Base-by-base conservation (phyloP, 371 early-diverging fungal species). In the Dentiscutata heterogama region DNA sequence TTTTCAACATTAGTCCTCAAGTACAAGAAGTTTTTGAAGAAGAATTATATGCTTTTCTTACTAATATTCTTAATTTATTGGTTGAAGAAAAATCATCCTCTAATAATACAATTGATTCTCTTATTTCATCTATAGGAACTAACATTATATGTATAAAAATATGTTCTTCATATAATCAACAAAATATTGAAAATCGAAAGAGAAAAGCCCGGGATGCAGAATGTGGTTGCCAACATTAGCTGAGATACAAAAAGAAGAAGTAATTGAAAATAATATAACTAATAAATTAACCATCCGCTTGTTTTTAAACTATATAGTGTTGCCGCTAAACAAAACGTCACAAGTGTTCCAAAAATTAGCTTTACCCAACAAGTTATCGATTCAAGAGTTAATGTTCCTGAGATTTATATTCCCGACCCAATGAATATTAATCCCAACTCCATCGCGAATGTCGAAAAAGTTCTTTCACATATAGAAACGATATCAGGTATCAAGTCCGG, bases 401-500 rank as follows among this genome's bases (percentile, higher is more conserved):
- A 42, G 35, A 58, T 39, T 31, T 75, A 60, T 60, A 75, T 75
- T 22, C 60, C 76, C 18, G 76, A 75, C 35, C 61, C 76, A 1
- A 16, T 75, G 1, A 60, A 75, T 75, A 39, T 75, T 1, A 75
- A 75, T 35, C 42, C 42, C 29, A 75, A 75, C 58, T 75, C 22
- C 20, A 75, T 60, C 8, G 11, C 35, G 35, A 75, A 75, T 60
- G 60, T 75, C 11, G 76, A 75, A 22, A 75, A 75, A 42, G 42
- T 75, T 75, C 60, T 75, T n/a, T n/a, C n/a, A n/a, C n/a, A n/a
- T n/a, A n/a, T n/a, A n/a, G n/a, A n/a, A n/a, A n/a, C n/a, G n/a
- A 75, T 58, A 60, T 75, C 60, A 35, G 76, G 76, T 25, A 50
- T 75, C 11, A 54, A 75, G 58, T n/a, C 54, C 58, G 60, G 76